phyloP scores from a whole-genome alignment of 345 rosid genomes.

The Populus deltoides region DNA sequence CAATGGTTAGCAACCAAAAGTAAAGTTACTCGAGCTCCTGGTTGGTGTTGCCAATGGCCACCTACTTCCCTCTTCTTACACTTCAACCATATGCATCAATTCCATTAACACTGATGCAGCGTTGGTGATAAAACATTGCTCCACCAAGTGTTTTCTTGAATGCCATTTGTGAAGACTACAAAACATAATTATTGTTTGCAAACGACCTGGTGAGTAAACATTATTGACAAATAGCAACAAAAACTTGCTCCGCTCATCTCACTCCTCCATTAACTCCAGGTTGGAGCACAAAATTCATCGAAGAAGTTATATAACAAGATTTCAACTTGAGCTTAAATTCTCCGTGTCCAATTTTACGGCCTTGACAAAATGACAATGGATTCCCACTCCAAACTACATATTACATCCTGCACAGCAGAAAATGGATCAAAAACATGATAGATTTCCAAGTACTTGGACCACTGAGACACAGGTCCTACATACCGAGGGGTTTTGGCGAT shows the following conservation, averaged over 20 bases:
- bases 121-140: not conserved
- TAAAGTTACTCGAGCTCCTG: too few relatives aligned
- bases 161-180: not conserved
- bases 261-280: not conserved
- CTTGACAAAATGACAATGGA: conserved; percentile 64
- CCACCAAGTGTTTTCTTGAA: not conserved
- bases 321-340: not conserved
- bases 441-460: not conserved
- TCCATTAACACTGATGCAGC: not conserved
- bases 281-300: not conserved
- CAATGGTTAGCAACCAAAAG: too few relatives aligned
- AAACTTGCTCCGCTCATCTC: not conserved
- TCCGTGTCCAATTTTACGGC: conserved; percentile 30
- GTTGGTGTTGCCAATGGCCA: not conserved
- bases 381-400: conserved; percentile 94
- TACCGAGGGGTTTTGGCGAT: conserved; percentile 71
- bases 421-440: conserved; percentile 5
- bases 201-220: not conserved
- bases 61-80: not conserved
- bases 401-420: conserved; percentile 57
- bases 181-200: not conserved
- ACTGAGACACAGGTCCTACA: conserved; percentile 6
- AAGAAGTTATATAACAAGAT: not conserved
- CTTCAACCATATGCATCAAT: not conserved
- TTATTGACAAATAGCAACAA: not conserved